Evolutionary conservation across 176 grass and related monocot genomes (phyloP).

Genomic region (Tillandsia fasciculata): DNA sequence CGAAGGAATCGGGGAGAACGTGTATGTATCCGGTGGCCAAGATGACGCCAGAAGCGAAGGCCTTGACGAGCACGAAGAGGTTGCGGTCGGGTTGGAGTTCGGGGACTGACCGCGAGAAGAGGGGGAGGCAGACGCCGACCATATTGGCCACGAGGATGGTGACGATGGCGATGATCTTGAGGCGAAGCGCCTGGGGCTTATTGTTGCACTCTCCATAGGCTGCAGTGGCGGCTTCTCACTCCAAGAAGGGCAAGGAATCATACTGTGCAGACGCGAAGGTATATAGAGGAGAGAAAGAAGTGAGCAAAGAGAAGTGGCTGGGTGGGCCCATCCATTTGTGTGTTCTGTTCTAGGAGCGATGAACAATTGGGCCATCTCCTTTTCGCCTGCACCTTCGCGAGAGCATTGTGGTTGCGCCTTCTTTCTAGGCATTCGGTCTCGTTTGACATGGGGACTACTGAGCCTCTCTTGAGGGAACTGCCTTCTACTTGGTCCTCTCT

Average conservation of each 20-base stretch:
- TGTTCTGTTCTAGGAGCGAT: too few relatives aligned
- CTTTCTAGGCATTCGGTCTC: too few relatives aligned
- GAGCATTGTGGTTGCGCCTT: too few relatives aligned
- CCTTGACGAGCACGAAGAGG: conserved; percentile 66
- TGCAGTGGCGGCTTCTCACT: not conserved
- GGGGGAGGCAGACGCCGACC: conserved; percentile 57
- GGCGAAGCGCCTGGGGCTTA: conserved; percentile 41
- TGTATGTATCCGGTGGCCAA: conserved; percentile 72
- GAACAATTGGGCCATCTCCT: too few relatives aligned
- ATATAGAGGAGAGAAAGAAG: not conserved
- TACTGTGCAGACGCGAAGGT: not conserved
- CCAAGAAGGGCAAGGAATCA: not conserved
- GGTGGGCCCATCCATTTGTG: too few relatives aligned
- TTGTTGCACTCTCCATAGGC: conserved; percentile 24
- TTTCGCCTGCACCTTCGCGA: too few relatives aligned
- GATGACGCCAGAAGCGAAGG: conserved; percentile 71
- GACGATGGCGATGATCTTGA: conserved; percentile 59
- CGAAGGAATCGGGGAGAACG: conserved; percentile 64
- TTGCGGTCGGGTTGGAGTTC: conserved; percentile 47
- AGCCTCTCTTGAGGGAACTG: too few relatives aligned
- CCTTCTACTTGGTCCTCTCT: too few relatives aligned
- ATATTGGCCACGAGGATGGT: conserved; percentile 46
- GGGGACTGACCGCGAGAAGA: conserved; percentile 41
- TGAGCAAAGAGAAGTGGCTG: not conserved
- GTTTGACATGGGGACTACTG: too few relatives aligned